phyloP scores from a whole-genome alignment of 768 basidiomycete species.

The Agrocybe pediades region DNA sequence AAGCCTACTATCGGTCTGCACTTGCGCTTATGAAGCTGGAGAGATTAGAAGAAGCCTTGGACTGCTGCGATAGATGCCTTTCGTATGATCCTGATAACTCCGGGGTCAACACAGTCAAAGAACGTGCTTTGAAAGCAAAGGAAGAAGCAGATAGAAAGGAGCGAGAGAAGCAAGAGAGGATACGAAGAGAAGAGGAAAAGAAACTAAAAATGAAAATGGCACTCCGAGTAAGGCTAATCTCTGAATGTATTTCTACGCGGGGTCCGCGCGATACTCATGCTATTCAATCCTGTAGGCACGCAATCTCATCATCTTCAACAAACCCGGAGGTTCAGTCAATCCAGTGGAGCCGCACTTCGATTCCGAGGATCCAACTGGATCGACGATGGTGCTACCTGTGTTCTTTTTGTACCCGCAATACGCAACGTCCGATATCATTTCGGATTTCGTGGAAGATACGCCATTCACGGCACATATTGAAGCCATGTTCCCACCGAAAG shows the following conservation, averaged over 20 bases:
- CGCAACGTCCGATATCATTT: constrained; percentile 85
- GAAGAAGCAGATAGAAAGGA: constrained; percentile 53
- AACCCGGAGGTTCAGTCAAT: constrained; percentile 51
- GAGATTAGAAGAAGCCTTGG: constrained; percentile 77
- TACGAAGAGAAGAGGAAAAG: constrained; percentile 52
- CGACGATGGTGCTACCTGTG: constrained; percentile 77
- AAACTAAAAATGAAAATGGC: constrained; percentile 57
- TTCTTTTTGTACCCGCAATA: constrained; percentile 95
- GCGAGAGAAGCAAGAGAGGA: constrained; percentile 48
- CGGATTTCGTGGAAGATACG: constrained; percentile 82
- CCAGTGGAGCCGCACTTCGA: constrained; percentile 70
- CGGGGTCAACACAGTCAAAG: constrained; percentile 49
- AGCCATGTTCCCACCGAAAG: constrained; percentile 80
- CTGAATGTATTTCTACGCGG: not conserved
- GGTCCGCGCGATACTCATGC: constrained; percentile 4
- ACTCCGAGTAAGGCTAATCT: constrained; percentile 54
- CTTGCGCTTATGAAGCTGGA: constrained; percentile 75
- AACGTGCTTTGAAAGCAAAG: constrained; percentile 47
- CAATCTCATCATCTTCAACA: constrained; percentile 62
- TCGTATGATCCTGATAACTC: constrained; percentile 58
- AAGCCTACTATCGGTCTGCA: constrained; percentile 87
- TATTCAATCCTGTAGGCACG: constrained; percentile 54
- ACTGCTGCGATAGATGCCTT: constrained; percentile 76
- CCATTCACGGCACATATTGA: constrained; percentile 78
- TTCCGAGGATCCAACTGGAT: constrained; percentile 56